A percentile compares a stretch with the other conserved stretches of the same genome.
Conservation (phyloP, 2,329 filamentous ascomycete species). For the Penicillium sp. region DNA sequence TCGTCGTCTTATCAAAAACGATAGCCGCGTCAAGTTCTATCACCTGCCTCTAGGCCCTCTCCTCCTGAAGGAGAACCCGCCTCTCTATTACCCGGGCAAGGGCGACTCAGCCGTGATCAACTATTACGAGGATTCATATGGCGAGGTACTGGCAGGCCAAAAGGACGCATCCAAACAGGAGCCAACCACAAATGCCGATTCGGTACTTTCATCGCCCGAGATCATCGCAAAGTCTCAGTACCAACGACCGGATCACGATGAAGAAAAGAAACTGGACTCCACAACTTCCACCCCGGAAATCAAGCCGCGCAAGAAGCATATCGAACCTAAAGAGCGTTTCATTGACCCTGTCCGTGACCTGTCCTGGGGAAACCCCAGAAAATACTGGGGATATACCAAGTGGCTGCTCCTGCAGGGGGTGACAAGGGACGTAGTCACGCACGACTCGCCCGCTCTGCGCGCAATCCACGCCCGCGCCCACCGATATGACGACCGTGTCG, state of each 20-base stretch:
- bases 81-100: constrained; percentile 41
- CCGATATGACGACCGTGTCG: constrained; percentile 45
- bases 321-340: constrained; percentile 26
- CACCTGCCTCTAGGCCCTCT: constrained; percentile 40
- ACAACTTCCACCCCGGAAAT: constrained; percentile 19
- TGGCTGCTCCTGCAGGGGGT: constrained; percentile 44
- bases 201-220: constrained; percentile 3
- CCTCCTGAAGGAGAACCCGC: constrained; percentile 37
- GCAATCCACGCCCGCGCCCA: constrained; percentile 41
- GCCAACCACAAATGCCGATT: constrained; percentile 4
- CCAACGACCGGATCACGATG: constrained; percentile 9
- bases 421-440: constrained; percentile 40
- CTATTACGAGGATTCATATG: constrained; percentile 39
- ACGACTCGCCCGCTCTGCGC: constrained; percentile 36
- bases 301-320: constrained; percentile 15
- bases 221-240: constrained; percentile 1
- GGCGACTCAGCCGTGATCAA: constrained; percentile 35
- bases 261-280: constrained; percentile 13
- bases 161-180: constrained; percentile 4
- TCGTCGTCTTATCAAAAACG: constrained; percentile 25
- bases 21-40: constrained; percentile 22
- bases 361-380: constrained; percentile 15
- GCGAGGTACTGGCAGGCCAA: constrained; percentile 22
- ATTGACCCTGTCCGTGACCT: constrained; percentile 18
- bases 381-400: constrained; percentile 40